Percentiles rank a stretch among this genome's conserved stretches.
Conservation (phyloP, 768 basidiomycete genomes). For the Trametes cinnabarina region DNA sequence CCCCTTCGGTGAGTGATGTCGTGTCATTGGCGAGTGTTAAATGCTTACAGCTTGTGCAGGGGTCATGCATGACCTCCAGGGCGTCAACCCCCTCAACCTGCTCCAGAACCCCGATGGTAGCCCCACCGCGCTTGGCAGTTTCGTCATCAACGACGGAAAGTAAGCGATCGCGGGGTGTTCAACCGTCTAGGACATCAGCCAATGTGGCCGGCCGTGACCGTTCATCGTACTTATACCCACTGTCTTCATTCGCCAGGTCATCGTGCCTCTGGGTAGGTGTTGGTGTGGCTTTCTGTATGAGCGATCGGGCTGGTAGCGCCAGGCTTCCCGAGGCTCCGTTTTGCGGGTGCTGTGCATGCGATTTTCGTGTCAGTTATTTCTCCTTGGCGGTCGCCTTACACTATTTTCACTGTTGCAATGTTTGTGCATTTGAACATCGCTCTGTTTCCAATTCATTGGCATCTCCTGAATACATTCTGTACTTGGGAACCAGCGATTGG, state of each 20-base stretch:
- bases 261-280: slow-evolving; percentile 21
- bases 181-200: neutral
- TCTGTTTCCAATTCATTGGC: neutral
- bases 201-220: neutral
- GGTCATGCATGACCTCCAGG: slow-evolving; percentile 51
- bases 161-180: neutral
- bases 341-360: slow-evolving; percentile 18
- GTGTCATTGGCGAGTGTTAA: too few species aligned
- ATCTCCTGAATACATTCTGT: neutral
- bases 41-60: slow-evolving; percentile 35
- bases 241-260: slow-evolving; percentile 4
- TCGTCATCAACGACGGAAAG: slow-evolving; percentile 41
- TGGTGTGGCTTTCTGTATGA: slow-evolving; percentile 8
- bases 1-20: slow-evolving; percentile 56
- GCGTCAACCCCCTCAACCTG: slow-evolving; percentile 54
- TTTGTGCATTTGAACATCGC: slow-evolving; percentile 7
- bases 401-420: slow-evolving; percentile 10
- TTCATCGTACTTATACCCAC: slow-evolving; percentile 17
- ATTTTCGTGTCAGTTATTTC: neutral
- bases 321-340: slow-evolving; percentile 7
- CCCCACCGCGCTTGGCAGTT: slow-evolving; percentile 52
- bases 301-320: slow-evolving; percentile 9
- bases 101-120: slow-evolving; percentile 46
- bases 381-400: neutral
- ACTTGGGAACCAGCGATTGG: neutral